Evolutionary conservation across 306 rosid genomes (phyloP), one percentile per base, ranked within the genome.

Genomic region (Lablab purpureus): DNA sequence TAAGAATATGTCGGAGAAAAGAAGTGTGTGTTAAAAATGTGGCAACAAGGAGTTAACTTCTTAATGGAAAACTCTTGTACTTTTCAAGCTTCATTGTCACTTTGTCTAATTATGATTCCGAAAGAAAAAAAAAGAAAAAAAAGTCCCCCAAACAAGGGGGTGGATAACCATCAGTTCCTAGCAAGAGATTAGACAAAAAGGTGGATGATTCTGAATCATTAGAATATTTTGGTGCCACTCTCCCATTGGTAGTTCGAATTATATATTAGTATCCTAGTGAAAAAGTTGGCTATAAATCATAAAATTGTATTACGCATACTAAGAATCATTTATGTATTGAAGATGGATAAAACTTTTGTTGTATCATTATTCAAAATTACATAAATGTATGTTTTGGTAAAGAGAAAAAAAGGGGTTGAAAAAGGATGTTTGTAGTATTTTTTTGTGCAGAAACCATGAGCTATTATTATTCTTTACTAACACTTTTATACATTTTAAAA

Each of bases 1-100:
- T 76, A 54, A 68, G 82, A 75, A 75, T 84, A 43, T 76, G 81
- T 84, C 76, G 65, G 82, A 64, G 41, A 84, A 75, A 59, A 54
- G 55, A 65, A 70, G 11, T 36, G 52, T 18, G 67, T 84, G 79
- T 62, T 13, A 27, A 60, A 59, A 62, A 62, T 64, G 69, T 65
- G 63, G 67, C 76, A 75, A 59, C 75, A 40, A 77, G 56, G 75
- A 7, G 71, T 49, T 22, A 55, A 40, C 80, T 58, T 72, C 8
- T 46, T 69, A 56, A 52, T 67, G 56, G 63, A 69, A 63, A 54
- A 66, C 78, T 68, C 54, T 75, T 71, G 79, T 15, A 68, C 76
- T 77, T 77, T 81, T 43, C 66, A 49, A 67, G 45, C 70, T 54
- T 41, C 74, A 54, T 17, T 19, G 54, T 50, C 73, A 60, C 71